phyloP scores from a whole-genome alignment of 1,139 yeast genomes.

The Pichia sp. region DNA sequence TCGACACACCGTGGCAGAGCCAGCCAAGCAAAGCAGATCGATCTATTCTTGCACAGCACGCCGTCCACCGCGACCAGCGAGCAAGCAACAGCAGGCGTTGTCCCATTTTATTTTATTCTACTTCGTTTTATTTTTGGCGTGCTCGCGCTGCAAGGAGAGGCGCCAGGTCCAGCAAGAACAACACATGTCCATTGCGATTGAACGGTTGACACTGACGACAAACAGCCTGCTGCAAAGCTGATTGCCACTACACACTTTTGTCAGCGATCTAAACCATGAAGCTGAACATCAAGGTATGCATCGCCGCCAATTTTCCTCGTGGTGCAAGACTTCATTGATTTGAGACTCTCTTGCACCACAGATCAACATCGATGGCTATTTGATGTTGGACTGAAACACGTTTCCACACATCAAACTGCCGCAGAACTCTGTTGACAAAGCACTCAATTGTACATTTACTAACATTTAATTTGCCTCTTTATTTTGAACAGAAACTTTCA shows the following conservation, averaged over 20 bases:
- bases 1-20: not conserved
- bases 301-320: not conserved
- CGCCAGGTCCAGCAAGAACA: not conserved
- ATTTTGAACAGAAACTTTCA: slow-evolving; percentile 50
- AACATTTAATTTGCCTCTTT: not conserved
- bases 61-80: too few relatives aligned
- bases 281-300: slow-evolving; percentile 29
- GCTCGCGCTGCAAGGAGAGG: not conserved
- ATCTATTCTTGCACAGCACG: not conserved
- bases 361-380: not conserved
- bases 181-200: not conserved
- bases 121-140: too few relatives aligned
- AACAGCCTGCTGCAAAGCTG: not conserved
- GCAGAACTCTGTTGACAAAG: not conserved
- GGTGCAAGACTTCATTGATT: not conserved
- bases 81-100: too few relatives aligned
- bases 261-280: slow-evolving; percentile 20
- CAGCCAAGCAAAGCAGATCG: not conserved
- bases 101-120: too few relatives aligned
- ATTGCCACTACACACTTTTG: not conserved
- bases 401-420: not conserved
- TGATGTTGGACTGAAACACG: too few relatives aligned
- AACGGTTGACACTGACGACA: not conserved
- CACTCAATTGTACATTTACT: not conserved
- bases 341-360: not conserved